A percentile compares a stretch with the other conserved stretches of the same genome.
These are phyloP conservation scores for Colletotrichum sp. DNA, from an alignment of 2,329 filamentous ascomycete species.

Conservation along the genomic window DNA sequence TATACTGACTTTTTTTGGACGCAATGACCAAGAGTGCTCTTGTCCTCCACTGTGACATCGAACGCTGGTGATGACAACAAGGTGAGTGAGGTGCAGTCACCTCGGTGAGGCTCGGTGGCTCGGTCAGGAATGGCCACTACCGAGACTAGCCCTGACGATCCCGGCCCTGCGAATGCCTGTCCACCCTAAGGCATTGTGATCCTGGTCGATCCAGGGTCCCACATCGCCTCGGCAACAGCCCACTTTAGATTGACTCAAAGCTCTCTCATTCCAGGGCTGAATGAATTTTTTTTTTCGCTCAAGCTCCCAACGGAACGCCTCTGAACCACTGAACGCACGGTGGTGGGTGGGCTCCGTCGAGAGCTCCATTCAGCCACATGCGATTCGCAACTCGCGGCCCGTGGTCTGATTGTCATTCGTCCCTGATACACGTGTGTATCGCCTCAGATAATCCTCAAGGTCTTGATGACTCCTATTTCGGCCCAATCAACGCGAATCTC, in stretches of 20 bases:
- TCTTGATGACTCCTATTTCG: not conserved
- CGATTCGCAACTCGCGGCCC: not conserved
- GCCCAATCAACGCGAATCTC: not conserved
- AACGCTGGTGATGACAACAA: not conserved
- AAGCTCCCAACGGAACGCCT: not conserved
- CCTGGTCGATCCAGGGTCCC: not conserved
- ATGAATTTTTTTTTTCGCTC: not conserved
- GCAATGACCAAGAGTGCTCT: not conserved
- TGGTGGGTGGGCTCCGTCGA: not conserved
- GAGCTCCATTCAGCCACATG: not conserved
- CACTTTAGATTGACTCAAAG: conserved; percentile 1
- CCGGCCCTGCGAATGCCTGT: not conserved
- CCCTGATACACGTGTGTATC: not conserved
- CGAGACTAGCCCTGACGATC: not conserved
- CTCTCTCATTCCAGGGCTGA: not conserved
- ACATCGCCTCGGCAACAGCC: not conserved
- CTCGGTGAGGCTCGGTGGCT: not conserved
- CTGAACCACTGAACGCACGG: not conserved
- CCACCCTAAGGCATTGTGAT: not conserved
- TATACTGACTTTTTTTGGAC: not conserved
- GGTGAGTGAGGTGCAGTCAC: not conserved
- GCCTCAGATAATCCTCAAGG: not conserved
- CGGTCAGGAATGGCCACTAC: not conserved
- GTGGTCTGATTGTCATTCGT: not conserved
- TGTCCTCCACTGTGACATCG: not conserved